A percentile compares a stretch with the other conserved stretches of the same genome.
These are phyloP conservation scores for Pestalotiopsis sp. DNA, from an alignment of 2,329 filamentous ascomycete species.

Conservation along the genomic window DNA sequence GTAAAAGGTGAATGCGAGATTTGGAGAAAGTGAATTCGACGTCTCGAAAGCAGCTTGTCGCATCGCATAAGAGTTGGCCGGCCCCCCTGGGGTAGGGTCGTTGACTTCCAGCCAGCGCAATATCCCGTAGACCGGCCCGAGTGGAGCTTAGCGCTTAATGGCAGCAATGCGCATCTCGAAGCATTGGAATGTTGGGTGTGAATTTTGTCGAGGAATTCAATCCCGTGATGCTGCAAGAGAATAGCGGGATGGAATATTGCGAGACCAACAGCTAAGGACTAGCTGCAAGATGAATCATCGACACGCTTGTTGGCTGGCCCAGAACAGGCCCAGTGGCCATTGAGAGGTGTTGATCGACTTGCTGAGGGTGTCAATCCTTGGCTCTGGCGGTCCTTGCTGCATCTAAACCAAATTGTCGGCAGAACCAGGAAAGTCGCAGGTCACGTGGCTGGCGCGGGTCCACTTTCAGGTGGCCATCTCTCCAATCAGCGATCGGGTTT, in stretches of 20 bases:
- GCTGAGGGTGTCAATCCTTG: neutral
- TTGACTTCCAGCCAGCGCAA: neutral
- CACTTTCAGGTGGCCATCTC: neutral
- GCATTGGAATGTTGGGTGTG: neutral
- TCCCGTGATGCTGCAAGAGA: neutral
- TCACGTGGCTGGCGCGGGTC: neutral
- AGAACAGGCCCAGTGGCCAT: neutral
- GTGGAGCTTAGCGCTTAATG: neutral
- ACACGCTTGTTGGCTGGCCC: neutral
- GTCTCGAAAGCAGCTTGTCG: too few relatives aligned
- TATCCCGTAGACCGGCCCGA: neutral
- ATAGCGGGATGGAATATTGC: neutral
- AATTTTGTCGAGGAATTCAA: neutral
- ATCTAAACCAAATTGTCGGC: neutral
- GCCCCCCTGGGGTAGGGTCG: neutral
- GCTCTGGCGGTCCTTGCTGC: neutral
- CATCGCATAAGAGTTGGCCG: too few relatives aligned
- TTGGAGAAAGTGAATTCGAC: too few relatives aligned
- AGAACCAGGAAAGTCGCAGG: neutral
- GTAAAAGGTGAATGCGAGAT: too few relatives aligned
- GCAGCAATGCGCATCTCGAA: neutral
- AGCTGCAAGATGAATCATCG: neutral
- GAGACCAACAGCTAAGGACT: neutral
- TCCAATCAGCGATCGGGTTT: slow-evolving; percentile 4
- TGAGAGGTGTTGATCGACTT: neutral